These are phyloP conservation scores for Hypoxylon sp. DNA, from an alignment of 2,329 filamentous ascomycete species.

Conservation along the genomic window DNA sequence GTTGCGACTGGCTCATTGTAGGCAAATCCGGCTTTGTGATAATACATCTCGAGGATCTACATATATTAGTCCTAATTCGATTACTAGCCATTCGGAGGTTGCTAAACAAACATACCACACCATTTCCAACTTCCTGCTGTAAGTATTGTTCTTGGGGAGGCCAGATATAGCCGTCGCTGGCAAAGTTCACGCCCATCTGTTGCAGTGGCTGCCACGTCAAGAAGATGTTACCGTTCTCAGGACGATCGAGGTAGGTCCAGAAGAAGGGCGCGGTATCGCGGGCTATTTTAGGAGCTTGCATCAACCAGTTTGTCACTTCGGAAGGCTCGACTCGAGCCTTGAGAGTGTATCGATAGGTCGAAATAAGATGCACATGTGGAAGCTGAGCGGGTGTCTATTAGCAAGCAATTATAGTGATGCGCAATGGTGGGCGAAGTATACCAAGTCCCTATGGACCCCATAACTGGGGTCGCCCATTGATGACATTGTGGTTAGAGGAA, in stretches of 20 bases:
- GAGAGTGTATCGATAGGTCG: conserved; percentile 83
- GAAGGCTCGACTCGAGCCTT: conserved; percentile 79
- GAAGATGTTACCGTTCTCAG: conserved; percentile 84
- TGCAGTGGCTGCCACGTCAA: conserved; percentile 90
- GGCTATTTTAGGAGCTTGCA: conserved; percentile 86
- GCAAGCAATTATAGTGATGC: conserved; percentile 16
- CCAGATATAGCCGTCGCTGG: conserved; percentile 95
- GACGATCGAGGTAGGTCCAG: conserved; percentile 91
- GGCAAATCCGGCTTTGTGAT: conserved; percentile 85
- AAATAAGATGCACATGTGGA: conserved; percentile 91
- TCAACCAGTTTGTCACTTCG: conserved; percentile 86
- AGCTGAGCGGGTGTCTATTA: conserved; percentile 63
- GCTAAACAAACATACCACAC: conserved; percentile 63
- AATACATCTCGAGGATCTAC: conserved; percentile 89
- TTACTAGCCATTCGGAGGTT: conserved; percentile 16
- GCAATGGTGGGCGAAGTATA: conserved; percentile 46
- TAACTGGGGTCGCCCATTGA: conserved; percentile 63
- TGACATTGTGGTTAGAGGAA: conserved; percentile 47
- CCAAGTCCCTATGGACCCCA: conserved; percentile 62
- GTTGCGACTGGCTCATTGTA: conserved; percentile 81
- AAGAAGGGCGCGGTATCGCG: conserved; percentile 88
- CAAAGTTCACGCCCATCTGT: conserved; percentile 79
- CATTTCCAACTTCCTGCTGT: conserved; percentile 78
- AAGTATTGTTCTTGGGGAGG: conserved; percentile 83
- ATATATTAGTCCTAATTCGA: conserved; percentile 41